Conservation (phyloP, 345 rosid species). For the Bruguiera sexangula region DNA sequence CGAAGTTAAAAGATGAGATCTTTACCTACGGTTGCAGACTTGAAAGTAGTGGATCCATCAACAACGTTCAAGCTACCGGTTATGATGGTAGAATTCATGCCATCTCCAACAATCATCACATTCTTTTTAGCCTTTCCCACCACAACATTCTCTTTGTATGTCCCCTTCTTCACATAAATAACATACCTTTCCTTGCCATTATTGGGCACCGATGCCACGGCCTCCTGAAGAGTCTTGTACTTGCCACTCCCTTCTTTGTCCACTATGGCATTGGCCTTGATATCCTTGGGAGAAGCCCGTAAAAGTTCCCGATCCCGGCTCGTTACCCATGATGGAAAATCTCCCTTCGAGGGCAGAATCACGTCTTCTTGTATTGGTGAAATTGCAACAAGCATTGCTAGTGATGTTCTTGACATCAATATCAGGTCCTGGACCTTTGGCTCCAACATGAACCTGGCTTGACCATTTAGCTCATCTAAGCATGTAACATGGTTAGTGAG, state of each 20-base stretch:
- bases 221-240: slow-evolving; percentile 15
- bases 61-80: slow-evolving; percentile 18
- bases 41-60: slow-evolving; percentile 18
- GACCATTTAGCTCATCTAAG: slow-evolving; percentile 16
- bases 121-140: slow-evolving; percentile 17
- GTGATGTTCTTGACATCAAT: slow-evolving; percentile 8
- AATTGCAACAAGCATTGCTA: slow-evolving; percentile 14
- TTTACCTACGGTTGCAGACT: slow-evolving; percentile 21
- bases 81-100: slow-evolving; percentile 20
- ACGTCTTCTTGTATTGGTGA: neutral
- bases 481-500: slow-evolving; percentile 25
- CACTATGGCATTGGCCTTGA: slow-evolving; percentile 16
- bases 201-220: slow-evolving; percentile 15
- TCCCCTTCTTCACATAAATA: slow-evolving; percentile 23
- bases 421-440: slow-evolving; percentile 7
- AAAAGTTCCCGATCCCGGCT: slow-evolving; percentile 11
- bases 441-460: slow-evolving; percentile 8
- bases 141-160: slow-evolving; percentile 17
- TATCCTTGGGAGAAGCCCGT: neutral
- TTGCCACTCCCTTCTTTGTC: slow-evolving; percentile 26
- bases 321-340: slow-evolving; percentile 20
- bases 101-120: slow-evolving; percentile 21
- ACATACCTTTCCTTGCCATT: slow-evolving; percentile 16
- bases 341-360: neutral
- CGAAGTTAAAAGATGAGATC: no score